These are phyloP conservation scores for Candida sp. DNA, from an alignment of 1,139 yeast genomes.

Conservation along the genomic window DNA sequence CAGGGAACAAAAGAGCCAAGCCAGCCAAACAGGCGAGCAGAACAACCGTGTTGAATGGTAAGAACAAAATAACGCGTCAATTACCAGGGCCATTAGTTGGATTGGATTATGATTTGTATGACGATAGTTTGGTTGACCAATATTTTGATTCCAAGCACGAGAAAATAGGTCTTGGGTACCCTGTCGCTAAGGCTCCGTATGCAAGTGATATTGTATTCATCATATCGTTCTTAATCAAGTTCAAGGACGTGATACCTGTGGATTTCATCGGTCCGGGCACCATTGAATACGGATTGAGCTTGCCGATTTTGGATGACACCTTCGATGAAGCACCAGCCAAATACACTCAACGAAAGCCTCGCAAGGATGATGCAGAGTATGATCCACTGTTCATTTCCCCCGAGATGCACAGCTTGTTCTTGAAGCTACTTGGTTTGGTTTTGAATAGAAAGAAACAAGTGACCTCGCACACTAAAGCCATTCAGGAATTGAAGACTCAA, in stretches of 20 bases:
- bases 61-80: constrained; percentile 35
- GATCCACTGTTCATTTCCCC: constrained; percentile 26
- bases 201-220: constrained; percentile 50
- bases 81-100: constrained; percentile 47
- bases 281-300: constrained; percentile 52
- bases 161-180: constrained; percentile 36
- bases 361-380: constrained; percentile 15
- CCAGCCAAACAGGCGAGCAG: constrained; percentile 21
- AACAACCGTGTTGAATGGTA: constrained; percentile 37
- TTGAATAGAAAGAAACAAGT: constrained; percentile 46
- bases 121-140: constrained; percentile 30
- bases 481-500: constrained; percentile 43
- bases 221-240: constrained; percentile 48
- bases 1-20: not conserved
- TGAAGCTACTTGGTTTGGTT: constrained; percentile 37
- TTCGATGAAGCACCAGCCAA: not conserved
- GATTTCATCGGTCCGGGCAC: constrained; percentile 45
- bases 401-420: constrained; percentile 39
- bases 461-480: constrained; percentile 33
- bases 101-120: constrained; percentile 41
- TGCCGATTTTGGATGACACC: constrained; percentile 24
- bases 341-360: constrained; percentile 4
- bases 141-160: constrained; percentile 24
- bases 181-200: constrained; percentile 34
- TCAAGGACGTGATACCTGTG: constrained; percentile 34